phyloP scores from a whole-genome alignment of 257 asterid species.

The Rauvolfia tetraphylla region DNA sequence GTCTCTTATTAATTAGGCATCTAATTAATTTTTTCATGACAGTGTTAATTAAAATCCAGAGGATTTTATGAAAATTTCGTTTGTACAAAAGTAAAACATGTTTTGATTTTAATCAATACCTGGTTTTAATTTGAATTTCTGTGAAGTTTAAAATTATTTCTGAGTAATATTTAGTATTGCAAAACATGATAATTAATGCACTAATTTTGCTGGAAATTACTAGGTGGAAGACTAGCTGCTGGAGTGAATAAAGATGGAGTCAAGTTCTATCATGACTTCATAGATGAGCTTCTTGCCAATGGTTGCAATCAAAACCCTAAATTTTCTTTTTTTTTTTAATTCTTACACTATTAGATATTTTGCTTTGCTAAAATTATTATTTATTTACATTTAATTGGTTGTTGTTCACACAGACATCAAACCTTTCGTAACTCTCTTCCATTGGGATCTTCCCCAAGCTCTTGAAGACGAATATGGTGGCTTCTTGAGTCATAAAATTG shows the following conservation, averaged over 20 bases:
- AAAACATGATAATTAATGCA: too few species aligned
- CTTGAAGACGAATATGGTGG: constrained; percentile 10
- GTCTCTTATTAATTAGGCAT: neutral
- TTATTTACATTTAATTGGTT: neutral
- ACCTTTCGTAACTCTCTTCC: constrained; percentile 9
- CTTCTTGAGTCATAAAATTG: neutral
- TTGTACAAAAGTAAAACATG: too few species aligned
- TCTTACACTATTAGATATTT: too few species aligned
- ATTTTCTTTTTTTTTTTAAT: too few species aligned
- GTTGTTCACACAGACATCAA: neutral
- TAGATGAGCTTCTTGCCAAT: constrained; percentile 7
- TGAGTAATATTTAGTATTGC: too few species aligned
- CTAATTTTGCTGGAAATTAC: neutral
- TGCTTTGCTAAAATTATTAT: neutral
- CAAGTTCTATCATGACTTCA: constrained; percentile 7
- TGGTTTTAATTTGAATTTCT: too few species aligned
- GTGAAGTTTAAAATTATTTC: neutral
- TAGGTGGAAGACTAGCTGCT: neutral
- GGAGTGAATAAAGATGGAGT: constrained; percentile 6
- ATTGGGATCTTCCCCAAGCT: constrained; percentile 13
- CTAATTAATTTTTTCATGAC: too few species aligned
- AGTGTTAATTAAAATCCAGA: too few species aligned
- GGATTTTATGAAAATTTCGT: too few species aligned
- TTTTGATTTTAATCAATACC: too few species aligned
- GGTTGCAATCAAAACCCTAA: neutral